A percentile compares a stretch with the other conserved stretches of the same genome.
These are phyloP conservation scores for Raffaelea albimanens DNA, from an alignment of 2,329 filamentous ascomycete genomes.

Conservation along the genomic window DNA sequence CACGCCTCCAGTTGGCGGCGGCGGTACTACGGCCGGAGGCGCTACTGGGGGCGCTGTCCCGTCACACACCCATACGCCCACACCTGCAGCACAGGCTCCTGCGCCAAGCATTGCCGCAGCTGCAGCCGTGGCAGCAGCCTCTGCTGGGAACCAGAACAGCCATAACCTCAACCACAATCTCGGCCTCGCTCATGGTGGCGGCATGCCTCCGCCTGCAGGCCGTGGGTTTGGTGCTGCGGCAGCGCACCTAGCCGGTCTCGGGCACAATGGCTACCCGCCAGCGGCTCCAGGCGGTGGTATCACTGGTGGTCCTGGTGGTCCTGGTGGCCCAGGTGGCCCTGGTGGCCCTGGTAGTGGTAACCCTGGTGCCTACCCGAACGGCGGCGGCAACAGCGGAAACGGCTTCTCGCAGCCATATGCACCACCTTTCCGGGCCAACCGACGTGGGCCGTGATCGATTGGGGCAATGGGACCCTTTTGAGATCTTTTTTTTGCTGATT, in stretches of 20 bases:
- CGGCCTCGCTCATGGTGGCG: too few species aligned
- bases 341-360: not conserved
- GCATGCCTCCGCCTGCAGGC: too few species aligned
- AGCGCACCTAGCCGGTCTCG: not conserved
- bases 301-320: not conserved
- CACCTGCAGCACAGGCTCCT: not conserved
- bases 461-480: too few species aligned
- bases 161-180: not conserved
- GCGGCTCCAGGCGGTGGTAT: not conserved
- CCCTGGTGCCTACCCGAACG: not conserved
- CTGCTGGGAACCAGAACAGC: not conserved
- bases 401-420: not conserved
- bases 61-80: not conserved
- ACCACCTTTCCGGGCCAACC: not conserved
- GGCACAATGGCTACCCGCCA: not conserved
- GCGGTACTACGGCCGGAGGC: not conserved
- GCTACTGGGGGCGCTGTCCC: not conserved
- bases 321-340: too few species aligned
- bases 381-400: not conserved
- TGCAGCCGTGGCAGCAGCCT: not conserved
- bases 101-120: not conserved
- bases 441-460: not conserved
- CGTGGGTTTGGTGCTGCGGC: too few species aligned
- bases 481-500: too few species aligned
- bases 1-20: slow-evolving; percentile 37